A percentile compares a stretch with the other conserved stretches of the same genome.
Evolutionary conservation across 306 rosid genomes (phyloP).

Genomic region (Lotus japonicus): DNA sequence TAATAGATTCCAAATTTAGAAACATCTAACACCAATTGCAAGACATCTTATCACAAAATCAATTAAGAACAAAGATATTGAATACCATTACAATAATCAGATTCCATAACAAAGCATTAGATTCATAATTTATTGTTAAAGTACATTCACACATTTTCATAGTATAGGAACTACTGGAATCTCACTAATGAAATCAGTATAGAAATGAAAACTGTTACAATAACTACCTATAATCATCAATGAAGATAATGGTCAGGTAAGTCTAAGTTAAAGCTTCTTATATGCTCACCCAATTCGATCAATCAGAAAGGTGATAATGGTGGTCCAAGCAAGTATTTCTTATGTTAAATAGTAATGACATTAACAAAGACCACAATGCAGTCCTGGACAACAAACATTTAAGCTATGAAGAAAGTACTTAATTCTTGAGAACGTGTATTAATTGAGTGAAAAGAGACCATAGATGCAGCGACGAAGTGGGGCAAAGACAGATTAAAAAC

Average conservation of each 20-base stretch:
- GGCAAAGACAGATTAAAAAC: background rate
- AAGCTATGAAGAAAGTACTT: background rate
- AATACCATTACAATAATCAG: background rate
- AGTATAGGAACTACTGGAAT: no score
- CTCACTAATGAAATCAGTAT: no score
- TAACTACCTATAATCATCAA: no score
- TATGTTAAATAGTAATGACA: background rate
- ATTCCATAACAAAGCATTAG: no score
- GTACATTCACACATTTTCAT: no score
- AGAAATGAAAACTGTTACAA: no score
- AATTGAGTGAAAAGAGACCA: background rate
- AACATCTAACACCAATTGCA: background rate
- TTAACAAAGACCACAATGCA: background rate
- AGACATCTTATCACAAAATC: background rate
- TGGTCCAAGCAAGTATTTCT: background rate
- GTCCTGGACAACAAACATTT: background rate
- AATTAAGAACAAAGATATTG: background rate
- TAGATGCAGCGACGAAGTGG: background rate
- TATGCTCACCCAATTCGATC: constrained; percentile 2
- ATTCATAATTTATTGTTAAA: no score
- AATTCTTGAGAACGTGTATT: background rate
- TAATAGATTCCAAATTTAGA: background rate
- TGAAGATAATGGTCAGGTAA: background rate
- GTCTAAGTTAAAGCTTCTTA: background rate
- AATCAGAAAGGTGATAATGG: background rate